Evolutionary conservation across 148 eudicot species (phyloP).

Genomic region (Rhododendron simsii): DNA sequence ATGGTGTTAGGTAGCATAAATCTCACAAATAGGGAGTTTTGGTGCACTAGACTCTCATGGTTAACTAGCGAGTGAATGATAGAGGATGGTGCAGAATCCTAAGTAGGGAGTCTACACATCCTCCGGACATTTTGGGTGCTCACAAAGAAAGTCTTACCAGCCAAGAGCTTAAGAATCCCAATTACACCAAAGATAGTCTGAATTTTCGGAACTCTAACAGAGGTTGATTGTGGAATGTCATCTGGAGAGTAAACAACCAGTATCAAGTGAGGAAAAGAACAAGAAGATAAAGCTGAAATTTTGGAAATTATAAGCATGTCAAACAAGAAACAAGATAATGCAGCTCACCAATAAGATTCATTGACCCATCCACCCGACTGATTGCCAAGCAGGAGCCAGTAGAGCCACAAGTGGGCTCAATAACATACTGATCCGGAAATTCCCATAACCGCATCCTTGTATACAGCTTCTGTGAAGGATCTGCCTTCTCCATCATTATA

Average conservation of each 20-base stretch:
- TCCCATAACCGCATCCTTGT: conserved; percentile 90
- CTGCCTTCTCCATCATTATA: conserved; percentile 58
- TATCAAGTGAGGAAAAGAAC: not conserved
- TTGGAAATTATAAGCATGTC: not conserved
- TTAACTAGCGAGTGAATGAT: not conserved
- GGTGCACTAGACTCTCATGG: not conserved
- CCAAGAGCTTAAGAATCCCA: conserved; percentile 83
- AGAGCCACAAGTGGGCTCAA: conserved; percentile 87
- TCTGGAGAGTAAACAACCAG: conserved; percentile 34
- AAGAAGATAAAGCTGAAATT: not conserved
- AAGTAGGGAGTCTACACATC: not conserved
- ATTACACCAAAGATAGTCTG: conserved; percentile 74
- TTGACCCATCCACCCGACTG: conserved; percentile 81
- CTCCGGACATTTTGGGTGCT: not conserved
- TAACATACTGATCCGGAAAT: conserved; percentile 73
- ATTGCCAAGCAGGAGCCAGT: conserved; percentile 57
- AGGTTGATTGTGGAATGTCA: conserved; percentile 64
- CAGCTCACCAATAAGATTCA: conserved; percentile 63
- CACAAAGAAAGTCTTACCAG: conserved; percentile 45
- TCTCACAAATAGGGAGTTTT: not conserved
- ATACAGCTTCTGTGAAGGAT: conserved; percentile 55
- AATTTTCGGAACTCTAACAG: conserved; percentile 69
- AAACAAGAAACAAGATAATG: conserved; percentile 7
- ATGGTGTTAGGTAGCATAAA: not conserved
- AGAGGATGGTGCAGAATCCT: not conserved